Evolutionary conservation across 139 green algal genomes (phyloP).

Genomic region (Volvox reticuliferus): DNA sequence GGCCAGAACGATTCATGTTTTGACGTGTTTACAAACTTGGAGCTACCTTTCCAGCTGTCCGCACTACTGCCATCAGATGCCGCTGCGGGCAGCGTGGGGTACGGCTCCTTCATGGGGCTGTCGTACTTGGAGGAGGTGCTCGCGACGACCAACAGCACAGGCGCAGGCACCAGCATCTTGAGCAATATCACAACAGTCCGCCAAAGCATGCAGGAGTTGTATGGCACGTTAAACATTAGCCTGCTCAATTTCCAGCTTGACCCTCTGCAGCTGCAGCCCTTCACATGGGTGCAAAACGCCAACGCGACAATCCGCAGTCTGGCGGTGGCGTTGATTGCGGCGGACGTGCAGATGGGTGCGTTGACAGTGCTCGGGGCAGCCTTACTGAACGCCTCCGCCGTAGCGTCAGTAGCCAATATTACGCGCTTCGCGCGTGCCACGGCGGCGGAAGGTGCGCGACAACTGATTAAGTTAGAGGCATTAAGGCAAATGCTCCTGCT

Average conservation of each 20-base stretch:
- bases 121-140: slow-evolving; percentile 18
- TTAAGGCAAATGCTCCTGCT: not conserved
- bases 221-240: not conserved
- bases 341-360: slow-evolving; percentile 11
- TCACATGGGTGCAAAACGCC: not conserved
- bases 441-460: not conserved
- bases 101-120: not conserved
- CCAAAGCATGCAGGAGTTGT: not conserved
- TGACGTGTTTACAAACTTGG: not conserved
- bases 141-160: too few relatives aligned
- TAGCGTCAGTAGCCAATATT: not conserved
- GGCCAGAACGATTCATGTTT: not conserved
- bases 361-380: not conserved
- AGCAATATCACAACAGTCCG: not conserved
- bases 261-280: slow-evolving; percentile 16
- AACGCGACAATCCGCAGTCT: not conserved
- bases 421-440: not conserved
- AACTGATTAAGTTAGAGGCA: not conserved
- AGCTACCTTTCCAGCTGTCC: not conserved
- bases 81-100: not conserved
- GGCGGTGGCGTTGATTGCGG: slow-evolving; percentile 27
- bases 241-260: not conserved
- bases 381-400: slow-evolving; percentile 7
- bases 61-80: not conserved
- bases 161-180: not conserved